phyloP scores from a whole-genome alignment of 495 filamentous ascomycete genomes.

The Evansstolkia leycettana region DNA sequence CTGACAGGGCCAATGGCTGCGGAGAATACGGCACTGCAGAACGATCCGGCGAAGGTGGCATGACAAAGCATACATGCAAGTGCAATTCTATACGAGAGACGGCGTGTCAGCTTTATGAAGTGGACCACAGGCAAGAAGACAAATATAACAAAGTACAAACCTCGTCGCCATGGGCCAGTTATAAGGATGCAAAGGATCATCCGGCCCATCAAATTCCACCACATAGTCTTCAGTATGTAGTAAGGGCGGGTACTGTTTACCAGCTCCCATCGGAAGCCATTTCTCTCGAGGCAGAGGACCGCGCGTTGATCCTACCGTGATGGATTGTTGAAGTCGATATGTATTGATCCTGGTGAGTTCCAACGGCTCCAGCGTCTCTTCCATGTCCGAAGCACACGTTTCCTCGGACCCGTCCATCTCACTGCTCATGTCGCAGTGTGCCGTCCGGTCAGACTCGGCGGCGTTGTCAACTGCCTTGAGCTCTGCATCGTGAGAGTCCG shows the following conservation, averaged over 20 bases:
- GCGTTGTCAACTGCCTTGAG: too few relatives aligned
- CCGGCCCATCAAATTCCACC: conserved; percentile 38
- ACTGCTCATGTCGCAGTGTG: not conserved
- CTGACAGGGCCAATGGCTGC: conserved; percentile 26
- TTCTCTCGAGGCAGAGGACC: conserved; percentile 10
- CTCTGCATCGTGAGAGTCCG: too few relatives aligned
- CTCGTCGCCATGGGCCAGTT: conserved; percentile 33
- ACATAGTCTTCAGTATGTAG: conserved; percentile 32
- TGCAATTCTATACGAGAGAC: conserved; percentile 9
- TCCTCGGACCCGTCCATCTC: not conserved
- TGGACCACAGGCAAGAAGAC: not conserved
- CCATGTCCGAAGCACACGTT: not conserved
- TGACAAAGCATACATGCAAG: conserved; percentile 26
- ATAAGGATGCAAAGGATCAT: conserved; percentile 39
- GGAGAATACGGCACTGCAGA: conserved; percentile 38
- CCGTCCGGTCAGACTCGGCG: too few relatives aligned
- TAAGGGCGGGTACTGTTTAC: conserved; percentile 27
- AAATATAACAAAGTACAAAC: conserved; percentile 9
- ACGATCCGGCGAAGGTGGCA: conserved; percentile 39
- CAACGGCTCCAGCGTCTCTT: not conserved
- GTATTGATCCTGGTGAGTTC: conserved; percentile 24
- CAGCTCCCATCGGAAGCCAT: conserved; percentile 17
- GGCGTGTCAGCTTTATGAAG: not conserved
- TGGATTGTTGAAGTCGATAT: conserved; percentile 18
- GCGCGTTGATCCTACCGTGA: conserved; percentile 19